These are phyloP conservation scores for Cardamine chenopodiifolia DNA, from an alignment of 345 rosid species.

Conservation along the genomic window DNA sequence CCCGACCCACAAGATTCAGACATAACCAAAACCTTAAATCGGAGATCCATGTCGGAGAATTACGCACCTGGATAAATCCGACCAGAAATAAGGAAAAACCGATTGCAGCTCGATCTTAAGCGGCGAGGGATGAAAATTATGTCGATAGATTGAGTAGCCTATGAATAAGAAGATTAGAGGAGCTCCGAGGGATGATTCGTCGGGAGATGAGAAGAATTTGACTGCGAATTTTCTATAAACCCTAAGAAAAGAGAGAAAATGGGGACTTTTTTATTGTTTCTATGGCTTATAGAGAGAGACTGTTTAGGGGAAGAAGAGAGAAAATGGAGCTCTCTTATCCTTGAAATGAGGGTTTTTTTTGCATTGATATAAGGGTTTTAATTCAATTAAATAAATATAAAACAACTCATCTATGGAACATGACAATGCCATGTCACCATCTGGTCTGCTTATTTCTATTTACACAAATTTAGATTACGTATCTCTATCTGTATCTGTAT, in stretches of 20 bases:
- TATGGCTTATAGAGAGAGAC: slow-evolving; percentile 51
- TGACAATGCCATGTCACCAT: slow-evolving; percentile 57
- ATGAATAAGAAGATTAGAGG: slow-evolving; percentile 30
- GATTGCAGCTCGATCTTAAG: slow-evolving; percentile 44
- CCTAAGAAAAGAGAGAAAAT: slow-evolving; percentile 50
- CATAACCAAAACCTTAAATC: slow-evolving; percentile 30
- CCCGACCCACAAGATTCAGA: slow-evolving; percentile 22
- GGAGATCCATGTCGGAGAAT: slow-evolving; percentile 33
- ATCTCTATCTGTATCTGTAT: slow-evolving; percentile 8
- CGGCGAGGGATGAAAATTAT: slow-evolving; percentile 48
- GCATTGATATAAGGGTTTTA: slow-evolving; percentile 53
- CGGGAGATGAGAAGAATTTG: slow-evolving; percentile 46
- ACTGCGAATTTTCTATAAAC: slow-evolving; percentile 60
- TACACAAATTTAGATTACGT: slow-evolving; percentile 30
- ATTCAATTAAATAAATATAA: background rate
- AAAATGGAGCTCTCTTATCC: slow-evolving; percentile 47
- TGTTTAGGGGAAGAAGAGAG: slow-evolving; percentile 31
- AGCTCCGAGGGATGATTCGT: slow-evolving; percentile 44
- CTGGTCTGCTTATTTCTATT: slow-evolving; percentile 37
- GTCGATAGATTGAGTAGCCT: slow-evolving; percentile 44
- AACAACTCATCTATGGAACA: slow-evolving; percentile 44
- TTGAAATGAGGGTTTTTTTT: slow-evolving; percentile 54
- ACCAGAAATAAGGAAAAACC: slow-evolving; percentile 23
- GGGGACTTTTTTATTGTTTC: slow-evolving; percentile 39
- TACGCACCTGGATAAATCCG: slow-evolving; percentile 36